Base-by-base conservation (phyloP, 768 basidiomycete species). In the Clitopilus passeckerianus region DNA sequence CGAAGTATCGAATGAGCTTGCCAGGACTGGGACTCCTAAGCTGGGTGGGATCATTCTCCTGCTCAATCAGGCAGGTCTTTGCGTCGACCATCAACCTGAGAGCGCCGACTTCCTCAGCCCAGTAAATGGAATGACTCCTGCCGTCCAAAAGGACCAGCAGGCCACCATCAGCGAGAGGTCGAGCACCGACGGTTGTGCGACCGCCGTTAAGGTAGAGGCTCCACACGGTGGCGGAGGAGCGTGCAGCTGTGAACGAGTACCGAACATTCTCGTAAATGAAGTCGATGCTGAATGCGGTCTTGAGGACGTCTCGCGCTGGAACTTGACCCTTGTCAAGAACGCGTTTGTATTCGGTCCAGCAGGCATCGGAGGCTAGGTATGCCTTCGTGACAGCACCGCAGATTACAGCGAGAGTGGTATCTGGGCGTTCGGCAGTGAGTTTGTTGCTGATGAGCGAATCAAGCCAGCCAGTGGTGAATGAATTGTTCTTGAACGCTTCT, bases 41-140 rank as follows among this genome's bases (percentile, higher is more conserved):
- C 72, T 98, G 96, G 22, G 97, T 99, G 15, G 97, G 97, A 68
- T 99, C 97, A 66, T 98, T 98, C 81, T 99, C 97, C 75, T 98
- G 95, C 73, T 98, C 97, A 65, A 99, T 95, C 76, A 98, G 81
- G 72, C 95, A 97, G 15, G 97, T 99, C 82, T 98, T 96, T 57
- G 94, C 84, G 74, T 99, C 96, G 60, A 99, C 89, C 87, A 94
- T 93, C 69, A 98, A 72, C 64, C 92, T 79, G 65, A 95, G 77
- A 8, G 93, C 91, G 58, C 95, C 97, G 57, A 98, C 97, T 77
- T 99, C 97, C 72, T 98, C 97, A 57, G 93, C 83, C 94, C 93
- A 98, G 75, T 99, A 99, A 56, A 97, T 82, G 22, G 97, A 95
- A 75, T 99, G 97, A 71, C 94, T 95, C 70, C 90, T 90, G 58